A percentile compares a stretch with the other conserved stretches of the same genome.
phyloP scores from a whole-genome alignment of 2,329 filamentous ascomycete genomes.

The Colletotrichum sp. region DNA sequence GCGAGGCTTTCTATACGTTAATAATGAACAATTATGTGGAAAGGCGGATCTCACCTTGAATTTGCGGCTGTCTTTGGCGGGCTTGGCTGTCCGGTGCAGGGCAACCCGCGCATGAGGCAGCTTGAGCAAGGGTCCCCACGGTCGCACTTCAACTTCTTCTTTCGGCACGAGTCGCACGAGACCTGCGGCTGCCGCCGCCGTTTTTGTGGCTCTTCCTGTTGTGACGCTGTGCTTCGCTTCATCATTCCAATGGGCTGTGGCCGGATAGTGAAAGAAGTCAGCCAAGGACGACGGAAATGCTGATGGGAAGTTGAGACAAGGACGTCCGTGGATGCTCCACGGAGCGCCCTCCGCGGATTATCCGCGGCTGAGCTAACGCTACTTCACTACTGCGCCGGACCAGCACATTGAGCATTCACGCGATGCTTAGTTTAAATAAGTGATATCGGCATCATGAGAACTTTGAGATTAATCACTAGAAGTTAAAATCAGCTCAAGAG shows the following conservation, averaged over 20 bases:
- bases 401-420: neutral
- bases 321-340: neutral
- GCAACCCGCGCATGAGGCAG: constrained; percentile 28
- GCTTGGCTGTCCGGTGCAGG: constrained; percentile 24
- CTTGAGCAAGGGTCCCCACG: constrained; percentile 30
- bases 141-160: constrained; percentile 38
- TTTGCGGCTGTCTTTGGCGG: neutral
- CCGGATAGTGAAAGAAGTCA: neutral
- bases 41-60: neutral
- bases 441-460: neutral
- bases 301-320: neutral
- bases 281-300: neutral
- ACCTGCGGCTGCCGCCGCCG: constrained; percentile 31
- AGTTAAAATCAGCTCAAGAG: neutral
- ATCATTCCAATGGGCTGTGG: neutral
- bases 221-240: neutral
- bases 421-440: neutral
- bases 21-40: neutral
- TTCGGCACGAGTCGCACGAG: constrained; percentile 35
- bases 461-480: too few relatives aligned
- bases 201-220: neutral
- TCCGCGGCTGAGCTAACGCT: neutral
- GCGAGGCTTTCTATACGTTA: neutral
- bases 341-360: constrained; percentile 4
- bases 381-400: neutral